Base-by-base conservation (phyloP, 2,329 filamentous ascomycete genomes). In the Aspergillus clavatus region DNA sequence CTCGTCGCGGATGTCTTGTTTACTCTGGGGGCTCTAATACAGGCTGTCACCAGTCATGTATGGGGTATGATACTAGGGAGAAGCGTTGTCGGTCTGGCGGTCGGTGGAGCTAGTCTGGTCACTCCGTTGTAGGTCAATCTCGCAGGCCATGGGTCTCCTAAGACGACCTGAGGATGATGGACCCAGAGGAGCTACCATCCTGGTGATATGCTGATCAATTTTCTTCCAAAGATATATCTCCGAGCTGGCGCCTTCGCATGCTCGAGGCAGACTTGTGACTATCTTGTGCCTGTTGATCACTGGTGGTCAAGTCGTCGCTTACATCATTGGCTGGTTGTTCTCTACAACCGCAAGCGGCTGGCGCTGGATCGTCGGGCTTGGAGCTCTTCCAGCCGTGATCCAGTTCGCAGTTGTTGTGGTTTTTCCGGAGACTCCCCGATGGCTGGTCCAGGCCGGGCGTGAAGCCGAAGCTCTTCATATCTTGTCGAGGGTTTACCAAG, bases 361-460 rank as follows among this genome's bases (percentile, higher is more conserved):
- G 90, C 76, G 89, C 40, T 94, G 87, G 83, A 90, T 95, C 80
- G 89, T 96, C 0, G 90, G 90, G 0, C 68, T 96, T 0, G 91
- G 90, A 0, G 86, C 86, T 7, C 50, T 85, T 21, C 91, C 91
- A 0, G 90, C 89, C 0, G 65, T 79, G 0, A 44, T 89, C 3
- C 91, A 96, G 63, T 78, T 81, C 4, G 62, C 75, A 0, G 70
- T 94, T 43, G 70, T 96, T 47, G 56, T 81, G 2, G 73, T 81
- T 41, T 84, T 95, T 79, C 89, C 89, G 0, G 91, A 97, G 68
- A 94, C 87, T 10, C 91, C 91, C 26, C 77, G 91, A 19, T 96
- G 88, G 85, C 75, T 96, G 18, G 83, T 95, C 16, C 84, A 83
- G 62, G 80, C 77, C 3, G 84, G 83, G 1, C 73, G 76, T 38